Conservation (phyloP, 192 early-diverging fungal genomes). For the Entomortierella parvispora region DNA sequence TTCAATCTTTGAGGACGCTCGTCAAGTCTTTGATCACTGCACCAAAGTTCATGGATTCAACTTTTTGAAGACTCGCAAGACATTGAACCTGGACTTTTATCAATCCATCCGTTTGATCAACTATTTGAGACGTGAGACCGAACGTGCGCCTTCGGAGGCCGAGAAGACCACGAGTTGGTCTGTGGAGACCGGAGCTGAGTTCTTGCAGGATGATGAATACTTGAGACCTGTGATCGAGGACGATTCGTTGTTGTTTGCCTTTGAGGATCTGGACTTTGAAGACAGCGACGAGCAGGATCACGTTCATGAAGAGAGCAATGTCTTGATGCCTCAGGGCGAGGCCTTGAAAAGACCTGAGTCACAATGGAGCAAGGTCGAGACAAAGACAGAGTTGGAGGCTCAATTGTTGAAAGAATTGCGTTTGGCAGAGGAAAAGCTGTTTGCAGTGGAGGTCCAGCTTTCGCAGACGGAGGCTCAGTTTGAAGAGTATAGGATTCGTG, state of each 20-base stretch:
- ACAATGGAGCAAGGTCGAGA: conserved; percentile 21
- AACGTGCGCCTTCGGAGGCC: not conserved
- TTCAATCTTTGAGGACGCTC: conserved; percentile 57
- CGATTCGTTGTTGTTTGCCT: conserved; percentile 74
- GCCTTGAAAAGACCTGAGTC: conserved; percentile 13
- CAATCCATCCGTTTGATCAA: conserved; percentile 82
- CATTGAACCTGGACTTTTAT: conserved; percentile 84
- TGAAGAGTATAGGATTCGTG: conserved; percentile 73
- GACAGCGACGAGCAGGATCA: conserved; percentile 61
- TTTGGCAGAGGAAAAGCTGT: conserved; percentile 64
- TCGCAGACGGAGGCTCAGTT: conserved; percentile 68
- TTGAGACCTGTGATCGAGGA: conserved; percentile 74
- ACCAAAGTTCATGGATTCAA: conserved; percentile 72
- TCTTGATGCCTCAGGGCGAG: conserved; percentile 27
- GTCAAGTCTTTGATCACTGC: conserved; percentile 70
- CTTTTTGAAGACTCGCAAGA: conserved; percentile 60
- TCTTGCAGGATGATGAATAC: conserved; percentile 73
- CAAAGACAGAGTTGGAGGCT: conserved; percentile 62
- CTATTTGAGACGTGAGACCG: conserved; percentile 66
- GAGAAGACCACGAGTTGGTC: conserved; percentile 20
- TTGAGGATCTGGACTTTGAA: conserved; percentile 77
- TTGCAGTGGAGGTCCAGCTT: conserved; percentile 60
- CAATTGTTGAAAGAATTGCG: conserved; percentile 65
- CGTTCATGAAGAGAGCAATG: conserved; percentile 10
- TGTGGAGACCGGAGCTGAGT: conserved; percentile 54